Conservation (phyloP, 768 basidiomycete genomes). For the Sutorius australiensis region DNA sequence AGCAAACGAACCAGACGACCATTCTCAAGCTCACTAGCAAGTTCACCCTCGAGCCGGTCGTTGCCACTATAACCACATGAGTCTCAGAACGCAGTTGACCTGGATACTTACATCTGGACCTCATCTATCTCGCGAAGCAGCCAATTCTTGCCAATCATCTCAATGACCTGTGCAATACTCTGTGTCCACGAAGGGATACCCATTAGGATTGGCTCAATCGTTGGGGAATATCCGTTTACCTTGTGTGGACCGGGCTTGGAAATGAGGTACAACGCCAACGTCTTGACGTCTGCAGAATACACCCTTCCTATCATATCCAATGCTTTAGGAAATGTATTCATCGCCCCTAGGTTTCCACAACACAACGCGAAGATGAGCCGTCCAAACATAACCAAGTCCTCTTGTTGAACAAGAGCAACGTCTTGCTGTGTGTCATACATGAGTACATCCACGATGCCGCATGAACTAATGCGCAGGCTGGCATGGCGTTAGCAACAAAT, state of each 20-base stretch:
- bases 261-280: conserved; percentile 70
- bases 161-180: conserved; percentile 76
- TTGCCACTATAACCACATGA: conserved; percentile 50
- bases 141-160: conserved; percentile 66
- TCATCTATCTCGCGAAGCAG: conserved; percentile 80
- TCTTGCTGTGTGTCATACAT: conserved; percentile 69
- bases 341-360: conserved; percentile 59
- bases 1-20: conserved; percentile 84
- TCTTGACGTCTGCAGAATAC: conserved; percentile 83
- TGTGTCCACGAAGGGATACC: conserved; percentile 26
- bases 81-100: not conserved
- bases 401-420: conserved; percentile 64
- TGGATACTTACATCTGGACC: conserved; percentile 58
- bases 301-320: conserved; percentile 67
- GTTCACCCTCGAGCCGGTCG: conserved; percentile 79
- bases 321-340: conserved; percentile 62
- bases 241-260: conserved; percentile 67
- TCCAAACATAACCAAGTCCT: conserved; percentile 86
- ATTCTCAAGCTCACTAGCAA: conserved; percentile 90
- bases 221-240: conserved; percentile 33
- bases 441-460: conserved; percentile 84
- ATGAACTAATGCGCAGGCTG: conserved; percentile 83
- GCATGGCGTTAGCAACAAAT: conserved; percentile 1
- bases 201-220: not conserved
- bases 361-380: conserved; percentile 77